These are phyloP conservation scores for Spathaspora sp. DNA, from an alignment of 1,139 yeast species.

Conservation along the genomic window DNA sequence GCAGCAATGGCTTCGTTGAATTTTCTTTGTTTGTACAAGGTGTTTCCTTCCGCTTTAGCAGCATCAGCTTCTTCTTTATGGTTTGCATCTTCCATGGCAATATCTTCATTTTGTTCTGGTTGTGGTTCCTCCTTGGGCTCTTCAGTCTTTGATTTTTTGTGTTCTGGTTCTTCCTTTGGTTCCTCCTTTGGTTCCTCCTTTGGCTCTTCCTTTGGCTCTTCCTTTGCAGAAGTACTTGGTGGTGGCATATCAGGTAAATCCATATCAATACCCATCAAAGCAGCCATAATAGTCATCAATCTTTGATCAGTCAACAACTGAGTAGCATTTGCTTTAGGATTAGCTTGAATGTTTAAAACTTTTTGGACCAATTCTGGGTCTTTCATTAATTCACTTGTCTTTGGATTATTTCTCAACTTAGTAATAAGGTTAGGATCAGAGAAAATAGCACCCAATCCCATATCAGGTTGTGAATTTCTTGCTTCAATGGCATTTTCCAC, in stretches of 20 bases:
- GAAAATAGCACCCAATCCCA: constrained; percentile 78
- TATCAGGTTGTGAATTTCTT: constrained; percentile 55
- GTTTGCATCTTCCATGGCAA: constrained; percentile 28
- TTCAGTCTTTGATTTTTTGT: constrained; percentile 21
- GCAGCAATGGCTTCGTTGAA: constrained; percentile 90
- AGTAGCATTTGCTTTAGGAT: constrained; percentile 72
- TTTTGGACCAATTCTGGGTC: constrained; percentile 84
- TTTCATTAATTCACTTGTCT: constrained; percentile 81
- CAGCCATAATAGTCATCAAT: constrained; percentile 84
- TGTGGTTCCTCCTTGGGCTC: constrained; percentile 17
- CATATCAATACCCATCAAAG: constrained; percentile 80
- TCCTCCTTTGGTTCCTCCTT: constrained; percentile 13
- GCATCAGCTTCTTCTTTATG: constrained; percentile 64
- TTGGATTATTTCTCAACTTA: constrained; percentile 79
- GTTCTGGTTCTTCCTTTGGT: constrained; percentile 21
- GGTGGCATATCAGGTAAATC: constrained; percentile 46
- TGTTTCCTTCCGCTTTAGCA: constrained; percentile 84
- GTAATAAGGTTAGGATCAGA: constrained; percentile 76
- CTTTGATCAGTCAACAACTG: constrained; percentile 77
- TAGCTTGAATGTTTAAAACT: constrained; percentile 59
- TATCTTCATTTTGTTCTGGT: constrained; percentile 25
- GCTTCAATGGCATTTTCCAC: constrained; percentile 58
- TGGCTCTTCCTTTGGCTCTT: constrained; percentile 21
- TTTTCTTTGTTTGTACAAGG: constrained; percentile 78
- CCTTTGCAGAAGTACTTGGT: constrained; percentile 17